Conservation (phyloP, 1,284 basidiomycete genomes). For the Cryptococcus amylolentus region DNA sequence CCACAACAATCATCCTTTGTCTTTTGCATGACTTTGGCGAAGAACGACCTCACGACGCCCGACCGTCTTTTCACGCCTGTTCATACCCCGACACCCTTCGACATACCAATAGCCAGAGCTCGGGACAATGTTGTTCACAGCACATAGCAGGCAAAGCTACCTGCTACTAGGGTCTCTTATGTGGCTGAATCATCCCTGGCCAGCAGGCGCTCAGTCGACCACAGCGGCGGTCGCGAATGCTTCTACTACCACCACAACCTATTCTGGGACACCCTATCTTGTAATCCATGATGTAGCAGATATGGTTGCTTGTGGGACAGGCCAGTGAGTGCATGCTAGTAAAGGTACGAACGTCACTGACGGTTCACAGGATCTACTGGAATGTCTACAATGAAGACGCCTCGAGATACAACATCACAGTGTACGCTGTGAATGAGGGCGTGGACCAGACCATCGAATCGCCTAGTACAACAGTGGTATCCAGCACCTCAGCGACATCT, state of each 20-base stretch:
- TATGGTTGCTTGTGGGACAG: slow-evolving; percentile 16
- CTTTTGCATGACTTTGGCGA: too few relatives aligned
- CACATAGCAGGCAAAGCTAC: too few relatives aligned
- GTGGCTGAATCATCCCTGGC: too few relatives aligned
- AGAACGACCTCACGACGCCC: too few relatives aligned
- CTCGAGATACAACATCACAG: slow-evolving; percentile 20
- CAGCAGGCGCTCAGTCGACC: too few relatives aligned
- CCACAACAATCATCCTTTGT: too few relatives aligned
- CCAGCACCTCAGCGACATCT: slow-evolving; percentile 5
- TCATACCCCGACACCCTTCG: too few relatives aligned
- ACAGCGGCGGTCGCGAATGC: too few relatives aligned
- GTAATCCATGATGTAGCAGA: slow-evolving; percentile 12
- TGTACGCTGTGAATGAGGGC: slow-evolving; percentile 27
- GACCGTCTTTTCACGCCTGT: too few relatives aligned
- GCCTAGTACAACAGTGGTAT: slow-evolving; percentile 2
- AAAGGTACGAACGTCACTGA: not conserved
- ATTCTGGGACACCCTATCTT: not conserved
- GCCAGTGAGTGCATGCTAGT: slow-evolving; percentile 9
- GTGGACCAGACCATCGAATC: slow-evolving; percentile 24
- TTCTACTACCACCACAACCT: not conserved
- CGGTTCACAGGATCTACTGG: slow-evolving; percentile 21
- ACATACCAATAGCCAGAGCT: too few relatives aligned
- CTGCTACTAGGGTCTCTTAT: too few relatives aligned
- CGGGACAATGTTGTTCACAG: too few relatives aligned
- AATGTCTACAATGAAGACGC: slow-evolving; percentile 20